Conservation (phyloP, 2,329 filamentous ascomycete genomes). For the Arthroderma sp. region DNA sequence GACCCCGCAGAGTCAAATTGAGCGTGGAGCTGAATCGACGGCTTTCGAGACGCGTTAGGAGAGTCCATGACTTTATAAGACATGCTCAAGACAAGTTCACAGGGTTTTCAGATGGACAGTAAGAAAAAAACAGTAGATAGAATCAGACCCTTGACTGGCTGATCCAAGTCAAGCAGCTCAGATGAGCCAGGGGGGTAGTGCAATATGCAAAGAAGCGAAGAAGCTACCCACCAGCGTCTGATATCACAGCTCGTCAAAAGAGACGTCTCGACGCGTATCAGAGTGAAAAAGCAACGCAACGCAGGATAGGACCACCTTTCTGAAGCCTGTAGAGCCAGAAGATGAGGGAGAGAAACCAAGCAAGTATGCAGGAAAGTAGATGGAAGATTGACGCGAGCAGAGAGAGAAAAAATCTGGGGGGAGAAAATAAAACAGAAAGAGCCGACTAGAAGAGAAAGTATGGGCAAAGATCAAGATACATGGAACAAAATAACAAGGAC, state of each 20-base stretch:
- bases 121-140: neutral
- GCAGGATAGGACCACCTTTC: neutral
- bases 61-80: conserved; percentile 20
- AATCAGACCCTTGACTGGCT: neutral
- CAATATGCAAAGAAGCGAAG: conserved; percentile 5
- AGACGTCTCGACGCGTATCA: neutral
- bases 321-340: neutral
- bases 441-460: conserved; percentile 6
- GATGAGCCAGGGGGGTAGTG: neutral
- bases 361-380: conserved; percentile 7
- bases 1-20: conserved; percentile 15
- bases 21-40: conserved; percentile 15
- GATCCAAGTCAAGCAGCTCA: conserved; percentile 1
- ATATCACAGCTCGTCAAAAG: neutral
- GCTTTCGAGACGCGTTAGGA: conserved; percentile 19
- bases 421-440: conserved; percentile 5
- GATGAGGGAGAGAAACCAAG: neutral
- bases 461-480: neutral
- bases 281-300: neutral
- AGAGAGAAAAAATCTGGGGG: neutral
- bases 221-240: neutral
- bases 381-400: neutral
- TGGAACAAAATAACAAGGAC: conserved; percentile 6
- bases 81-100: conserved; percentile 16
- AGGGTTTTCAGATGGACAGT: neutral